phyloP scores from a whole-genome alignment of 345 rosid species.

The Capsella bursapastoris region DNA sequence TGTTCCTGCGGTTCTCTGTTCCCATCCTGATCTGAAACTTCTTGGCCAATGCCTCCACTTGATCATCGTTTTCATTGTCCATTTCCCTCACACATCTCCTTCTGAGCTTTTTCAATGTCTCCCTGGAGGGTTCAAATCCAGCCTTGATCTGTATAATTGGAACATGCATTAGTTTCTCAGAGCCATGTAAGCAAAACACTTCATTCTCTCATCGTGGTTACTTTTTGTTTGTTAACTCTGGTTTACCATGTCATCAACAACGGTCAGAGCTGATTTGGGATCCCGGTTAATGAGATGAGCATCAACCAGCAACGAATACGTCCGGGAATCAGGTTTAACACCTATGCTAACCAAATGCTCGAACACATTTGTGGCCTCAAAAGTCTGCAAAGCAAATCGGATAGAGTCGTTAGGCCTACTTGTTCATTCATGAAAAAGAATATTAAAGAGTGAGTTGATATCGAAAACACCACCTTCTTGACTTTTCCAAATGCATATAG shows the following conservation, averaged over 20 bases:
- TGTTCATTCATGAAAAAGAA: background rate
- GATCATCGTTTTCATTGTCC: constrained; percentile 69
- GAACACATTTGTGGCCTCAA: constrained; percentile 84
- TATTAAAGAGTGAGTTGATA: constrained; percentile 10
- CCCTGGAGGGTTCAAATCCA: constrained; percentile 86
- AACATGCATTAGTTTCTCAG: constrained; percentile 23
- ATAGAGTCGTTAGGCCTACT: constrained; percentile 12
- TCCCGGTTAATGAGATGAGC: constrained; percentile 90
- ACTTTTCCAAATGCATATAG: constrained; percentile 85
- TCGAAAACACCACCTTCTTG: constrained; percentile 66
- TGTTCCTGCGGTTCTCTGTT: constrained; percentile 67
- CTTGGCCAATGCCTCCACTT: constrained; percentile 59
- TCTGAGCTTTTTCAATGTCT: constrained; percentile 71
- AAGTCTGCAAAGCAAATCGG: constrained; percentile 57
- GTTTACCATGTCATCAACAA: constrained; percentile 76
- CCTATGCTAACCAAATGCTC: constrained; percentile 80
- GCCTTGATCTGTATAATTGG: constrained; percentile 57
- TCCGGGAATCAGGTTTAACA: constrained; percentile 75
- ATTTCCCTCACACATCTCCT: constrained; percentile 85
- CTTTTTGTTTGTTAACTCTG: constrained; percentile 8
- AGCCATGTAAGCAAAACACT: constrained; percentile 10
- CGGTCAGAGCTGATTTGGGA: constrained; percentile 74
- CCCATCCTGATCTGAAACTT: constrained; percentile 70
- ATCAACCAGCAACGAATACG: constrained; percentile 84
- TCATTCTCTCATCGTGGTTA: constrained; percentile 5